Conservation (phyloP, 495 filamentous ascomycete genomes). For the Aspergillus indologenus region DNA sequence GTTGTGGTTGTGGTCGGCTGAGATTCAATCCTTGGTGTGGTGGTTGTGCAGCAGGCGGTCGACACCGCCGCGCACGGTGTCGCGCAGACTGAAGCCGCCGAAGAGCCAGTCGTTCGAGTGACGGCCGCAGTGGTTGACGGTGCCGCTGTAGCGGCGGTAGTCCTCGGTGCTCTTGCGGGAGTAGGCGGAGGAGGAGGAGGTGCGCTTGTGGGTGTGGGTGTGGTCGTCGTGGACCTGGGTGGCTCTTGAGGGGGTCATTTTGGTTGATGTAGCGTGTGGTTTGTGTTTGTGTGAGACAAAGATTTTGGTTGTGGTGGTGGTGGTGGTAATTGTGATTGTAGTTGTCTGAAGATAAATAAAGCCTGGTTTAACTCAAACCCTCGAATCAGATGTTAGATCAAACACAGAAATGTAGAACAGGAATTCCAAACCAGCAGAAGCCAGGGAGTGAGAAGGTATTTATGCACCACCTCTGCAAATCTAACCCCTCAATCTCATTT, state of each 20-base stretch:
- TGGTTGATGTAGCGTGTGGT: slow-evolving; percentile 24
- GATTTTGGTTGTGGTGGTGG: not conserved
- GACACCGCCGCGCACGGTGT: slow-evolving; percentile 44
- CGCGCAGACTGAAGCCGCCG: slow-evolving; percentile 46
- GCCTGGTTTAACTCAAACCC: too few species aligned
- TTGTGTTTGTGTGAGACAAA: slow-evolving; percentile 4
- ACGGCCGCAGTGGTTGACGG: slow-evolving; percentile 44
- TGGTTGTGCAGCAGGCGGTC: slow-evolving; percentile 41
- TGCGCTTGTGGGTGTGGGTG: slow-evolving; percentile 14
- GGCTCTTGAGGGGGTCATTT: slow-evolving; percentile 13
- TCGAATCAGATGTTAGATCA: too few species aligned
- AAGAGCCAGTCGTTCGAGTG: slow-evolving; percentile 52
- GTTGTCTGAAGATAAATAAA: too few species aligned
- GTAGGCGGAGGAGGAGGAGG: slow-evolving; percentile 19
- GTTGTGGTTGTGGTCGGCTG: too few species aligned
- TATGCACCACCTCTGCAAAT: too few species aligned
- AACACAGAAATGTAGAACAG: too few species aligned
- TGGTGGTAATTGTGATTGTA: not conserved
- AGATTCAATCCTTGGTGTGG: slow-evolving; percentile 16
- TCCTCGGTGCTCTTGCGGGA: slow-evolving; percentile 32
- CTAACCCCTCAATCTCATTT: not conserved
- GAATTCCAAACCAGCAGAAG: too few species aligned
- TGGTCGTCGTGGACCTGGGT: not conserved
- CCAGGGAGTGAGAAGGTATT: too few species aligned
- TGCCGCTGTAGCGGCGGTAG: slow-evolving; percentile 41